Evolutionary conservation across 768 basidiomycete species (phyloP).

Genomic region (Brasilioporus rufonigricans): DNA sequence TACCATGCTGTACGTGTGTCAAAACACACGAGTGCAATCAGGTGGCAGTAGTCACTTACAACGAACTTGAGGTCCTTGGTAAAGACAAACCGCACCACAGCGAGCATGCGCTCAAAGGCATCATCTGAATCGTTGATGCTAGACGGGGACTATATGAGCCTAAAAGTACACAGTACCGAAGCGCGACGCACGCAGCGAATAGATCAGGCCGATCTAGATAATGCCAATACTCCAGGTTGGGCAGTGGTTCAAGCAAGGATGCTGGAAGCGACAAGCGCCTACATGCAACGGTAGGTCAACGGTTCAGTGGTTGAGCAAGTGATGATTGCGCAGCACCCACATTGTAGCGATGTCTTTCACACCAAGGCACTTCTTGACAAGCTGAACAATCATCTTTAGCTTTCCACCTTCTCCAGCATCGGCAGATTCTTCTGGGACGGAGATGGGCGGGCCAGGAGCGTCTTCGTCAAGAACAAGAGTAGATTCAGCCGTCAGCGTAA

Average conservation of each 20-base stretch:
- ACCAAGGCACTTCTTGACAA: constrained; percentile 88
- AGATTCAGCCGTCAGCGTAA: constrained; percentile 6
- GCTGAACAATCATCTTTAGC: constrained; percentile 89
- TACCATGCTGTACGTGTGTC: constrained; percentile 61
- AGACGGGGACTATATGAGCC: constrained; percentile 8
- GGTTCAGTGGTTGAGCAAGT: constrained; percentile 4
- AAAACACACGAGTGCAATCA: neutral
- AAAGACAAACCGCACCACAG: constrained; percentile 82
- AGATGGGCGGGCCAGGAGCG: constrained; percentile 53
- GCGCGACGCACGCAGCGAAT: constrained; percentile 78
- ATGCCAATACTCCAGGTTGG: constrained; percentile 96
- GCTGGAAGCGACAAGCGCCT: constrained; percentile 94
- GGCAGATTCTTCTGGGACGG: constrained; percentile 67
- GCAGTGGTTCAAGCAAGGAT: constrained; percentile 88
- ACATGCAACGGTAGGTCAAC: constrained; percentile 12
- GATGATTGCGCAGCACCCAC: constrained; percentile 43
- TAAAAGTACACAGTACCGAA: neutral
- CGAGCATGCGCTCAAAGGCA: constrained; percentile 94
- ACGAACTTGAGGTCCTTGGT: constrained; percentile 94
- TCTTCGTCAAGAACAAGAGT: constrained; percentile 43
- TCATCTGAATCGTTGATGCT: constrained; percentile 93
- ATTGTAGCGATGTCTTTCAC: constrained; percentile 95
- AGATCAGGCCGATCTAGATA: constrained; percentile 90
- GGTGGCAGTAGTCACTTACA: constrained; percentile 41
- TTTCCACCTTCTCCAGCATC: constrained; percentile 86